Evolutionary conservation across 2,329 filamentous ascomycete genomes (phyloP).

Genomic region (Colletotrichum tofieldiae): DNA sequence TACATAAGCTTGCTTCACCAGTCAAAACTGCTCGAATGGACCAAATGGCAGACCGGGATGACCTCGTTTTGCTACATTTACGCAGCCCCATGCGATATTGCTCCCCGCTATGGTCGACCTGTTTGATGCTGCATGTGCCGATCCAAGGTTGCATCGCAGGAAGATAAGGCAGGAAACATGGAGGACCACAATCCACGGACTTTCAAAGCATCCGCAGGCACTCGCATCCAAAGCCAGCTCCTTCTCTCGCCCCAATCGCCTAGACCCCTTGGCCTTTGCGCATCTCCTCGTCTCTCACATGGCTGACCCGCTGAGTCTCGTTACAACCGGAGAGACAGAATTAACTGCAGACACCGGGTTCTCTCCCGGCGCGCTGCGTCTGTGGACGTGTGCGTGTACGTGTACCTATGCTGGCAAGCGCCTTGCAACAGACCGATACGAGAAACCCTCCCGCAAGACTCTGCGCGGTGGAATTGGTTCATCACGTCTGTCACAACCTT

Average conservation of each 20-base stretch:
- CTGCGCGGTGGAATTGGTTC: slow-evolving; percentile 5
- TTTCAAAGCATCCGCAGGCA: neutral
- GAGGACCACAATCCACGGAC: neutral
- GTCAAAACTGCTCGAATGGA: neutral
- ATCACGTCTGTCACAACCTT: slow-evolving; percentile 19
- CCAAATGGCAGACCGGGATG: neutral
- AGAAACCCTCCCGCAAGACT: neutral
- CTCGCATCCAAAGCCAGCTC: neutral
- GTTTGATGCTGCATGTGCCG: neutral
- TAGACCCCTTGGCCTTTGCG: neutral
- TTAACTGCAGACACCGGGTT: no score
- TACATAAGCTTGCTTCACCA: neutral
- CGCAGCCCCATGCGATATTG: neutral
- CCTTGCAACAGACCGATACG: neutral
- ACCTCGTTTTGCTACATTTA: neutral
- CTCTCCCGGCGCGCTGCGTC: neutral
- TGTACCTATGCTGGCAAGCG: neutral
- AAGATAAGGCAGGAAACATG: neutral
- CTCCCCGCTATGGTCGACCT: neutral
- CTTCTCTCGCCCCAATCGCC: neutral
- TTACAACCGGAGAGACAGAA: neutral
- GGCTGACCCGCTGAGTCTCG: neutral
- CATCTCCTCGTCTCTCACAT: neutral
- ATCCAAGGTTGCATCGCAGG: neutral
- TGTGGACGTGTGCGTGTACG: neutral